Evolutionary conservation across 2,329 filamentous ascomycete genomes (phyloP), one percentile per base, ranked within the genome.

Genomic region (Botryotinia narcissicola): DNA sequence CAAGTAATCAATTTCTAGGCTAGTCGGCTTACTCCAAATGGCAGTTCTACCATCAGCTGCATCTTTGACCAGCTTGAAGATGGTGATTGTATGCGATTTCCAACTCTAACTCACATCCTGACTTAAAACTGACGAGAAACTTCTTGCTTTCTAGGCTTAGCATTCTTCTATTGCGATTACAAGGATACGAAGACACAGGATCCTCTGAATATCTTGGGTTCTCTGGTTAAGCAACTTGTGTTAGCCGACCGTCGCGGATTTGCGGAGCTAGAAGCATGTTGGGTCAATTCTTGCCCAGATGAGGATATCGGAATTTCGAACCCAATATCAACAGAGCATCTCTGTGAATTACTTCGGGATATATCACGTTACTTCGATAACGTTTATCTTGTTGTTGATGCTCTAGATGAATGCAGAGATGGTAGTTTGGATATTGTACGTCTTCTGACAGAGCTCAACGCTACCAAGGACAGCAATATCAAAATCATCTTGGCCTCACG

Each of bases 401-500:
- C 51, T 32, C 54, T 67, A 32, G 71, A 74, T 42, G 71, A 73
- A 54, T 60, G 61, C 18, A 62, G 32, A 25, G 29, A 61, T 37
- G 22, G 32, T 5, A n/a, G 64, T 68, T 66, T 61, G 8, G 48
- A 44, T 25, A 69, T 70, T 54, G 32, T 72, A 1, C 46, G 68
- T 59, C 54, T 70, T 14, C 40, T 77, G 4, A 62, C 74, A 18
- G 62, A 9, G 29, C 63, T 76, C 29, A 75, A 54, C 44, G 51
- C 67, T 10, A 20, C 16, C 7, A 32, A 61, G 20, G 25, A 72
- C 35, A 61, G 74, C 29, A 72, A 64, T 35, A 74, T 76, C 25
- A 77, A 77, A 57, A 42, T 46, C 25, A 46, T 76, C 32, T 46
- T 76, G 46, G 73, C 75, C 7, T 73, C 70, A 14, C 35, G 75